Base-by-base conservation (phyloP, 805 yeast species). In the Kuraishia borneana region DNA sequence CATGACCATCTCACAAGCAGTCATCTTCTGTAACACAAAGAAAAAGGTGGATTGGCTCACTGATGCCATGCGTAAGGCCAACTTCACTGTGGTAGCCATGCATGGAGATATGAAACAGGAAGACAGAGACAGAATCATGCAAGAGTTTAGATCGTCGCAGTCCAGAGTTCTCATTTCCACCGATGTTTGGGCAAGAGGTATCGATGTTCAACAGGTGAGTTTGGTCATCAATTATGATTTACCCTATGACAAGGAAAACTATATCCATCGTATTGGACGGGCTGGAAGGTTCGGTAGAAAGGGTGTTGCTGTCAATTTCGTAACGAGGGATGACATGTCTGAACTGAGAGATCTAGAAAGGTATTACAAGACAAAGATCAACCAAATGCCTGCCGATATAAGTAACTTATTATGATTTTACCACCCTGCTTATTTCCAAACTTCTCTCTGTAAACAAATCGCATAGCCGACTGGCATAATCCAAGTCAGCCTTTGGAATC, bases 251-350 rank as follows among this genome's bases (percentile, higher is more conserved):
- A 76, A 82, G 60, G 96, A 88, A 62, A 88, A 84, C 68, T 89
- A 92, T 60, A 82, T 89, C 52, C 98, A 89, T 66, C 76, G 98
- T 67, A 94, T 89, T 52, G 98, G 98, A 61, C 78, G 98, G 67
- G 84, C 94, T 48, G 98, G 98, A 53, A 79, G 98, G 62, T 89
- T 89, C 69, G 98, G 98, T 58, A 76, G 98, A 62, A 89, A 88
- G 67, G 98, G 98, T 69, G 89, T 84, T 42, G 96, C 97, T 41
- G 83, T 89, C 57, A 92, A 88, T 69, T 83, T 89, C 53, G 79
- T 88, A 48, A 88, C 97, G 34, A 70, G 68, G 42, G 77, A 76
- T 36, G 96, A 89, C 56, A 69, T 70, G 43, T 68, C 71, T 44
- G 70, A 70, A 54, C 66, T 88, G 65, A 76, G 81, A 56, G 95